These are phyloP conservation scores for Piloderma croceum DNA, from an alignment of 768 basidiomycete species.

Conservation along the genomic window DNA sequence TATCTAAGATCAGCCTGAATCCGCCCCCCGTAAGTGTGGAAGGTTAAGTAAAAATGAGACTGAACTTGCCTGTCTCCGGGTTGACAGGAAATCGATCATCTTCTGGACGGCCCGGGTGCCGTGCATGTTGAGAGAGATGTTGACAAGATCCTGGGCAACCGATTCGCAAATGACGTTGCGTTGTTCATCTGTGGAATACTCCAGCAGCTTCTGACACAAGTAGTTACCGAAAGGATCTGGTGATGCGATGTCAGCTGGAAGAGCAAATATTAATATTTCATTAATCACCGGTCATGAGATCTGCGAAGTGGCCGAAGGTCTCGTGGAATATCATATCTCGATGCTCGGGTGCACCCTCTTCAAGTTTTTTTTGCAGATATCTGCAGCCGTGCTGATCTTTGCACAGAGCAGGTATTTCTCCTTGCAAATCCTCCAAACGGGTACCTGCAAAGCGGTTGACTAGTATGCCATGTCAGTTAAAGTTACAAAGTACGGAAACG, in stretches of 20 bases:
- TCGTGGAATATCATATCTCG: constrained; percentile 99
- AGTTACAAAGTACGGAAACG: constrained; percentile 9
- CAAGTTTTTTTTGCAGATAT: constrained; percentile 97
- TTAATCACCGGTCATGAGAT: constrained; percentile 87
- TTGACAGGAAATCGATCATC: constrained; percentile 99
- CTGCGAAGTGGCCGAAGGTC: constrained; percentile 95
- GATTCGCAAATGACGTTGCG: constrained; percentile 95
- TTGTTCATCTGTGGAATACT: constrained; percentile 96
- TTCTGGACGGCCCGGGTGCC: constrained; percentile 99
- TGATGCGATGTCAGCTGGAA: constrained; percentile 6
- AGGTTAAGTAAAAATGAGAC: constrained; percentile 27
- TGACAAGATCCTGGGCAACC: constrained; percentile 94
- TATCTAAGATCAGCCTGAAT: constrained; percentile 75
- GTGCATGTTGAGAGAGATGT: constrained; percentile 99
- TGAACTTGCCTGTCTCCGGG: constrained; percentile 79
- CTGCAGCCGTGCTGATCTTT: constrained; percentile 99
- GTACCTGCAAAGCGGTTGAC: constrained; percentile 98
- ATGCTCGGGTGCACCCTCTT: constrained; percentile 92
- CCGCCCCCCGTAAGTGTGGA: constrained; percentile 46
- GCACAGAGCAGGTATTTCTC: constrained; percentile 90
- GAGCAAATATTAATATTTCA: neutral
- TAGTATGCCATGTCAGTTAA: constrained; percentile 22
- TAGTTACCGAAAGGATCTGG: constrained; percentile 98
- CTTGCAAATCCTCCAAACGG: constrained; percentile 89
- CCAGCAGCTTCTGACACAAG: constrained; percentile 94